Percentiles rank a stretch among this genome's conserved stretches.
Conservation (phyloP, 2,329 filamentous ascomycete genomes). For the Neofusicoccum cordaticola region DNA sequence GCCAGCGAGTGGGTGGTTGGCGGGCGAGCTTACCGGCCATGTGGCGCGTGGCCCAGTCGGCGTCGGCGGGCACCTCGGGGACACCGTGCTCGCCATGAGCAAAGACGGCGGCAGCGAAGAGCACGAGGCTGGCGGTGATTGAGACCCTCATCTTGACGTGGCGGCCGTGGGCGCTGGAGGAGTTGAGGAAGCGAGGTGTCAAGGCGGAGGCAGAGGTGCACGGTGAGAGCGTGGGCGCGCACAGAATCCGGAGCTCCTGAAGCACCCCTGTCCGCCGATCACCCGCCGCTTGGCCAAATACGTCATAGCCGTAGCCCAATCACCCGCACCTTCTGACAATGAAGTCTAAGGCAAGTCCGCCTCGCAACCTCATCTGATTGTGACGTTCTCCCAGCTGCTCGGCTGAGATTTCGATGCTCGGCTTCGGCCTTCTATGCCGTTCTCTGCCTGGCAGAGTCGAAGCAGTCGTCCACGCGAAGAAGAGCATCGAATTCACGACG, state of each 20-base stretch:
- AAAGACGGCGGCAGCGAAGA: slow-evolving; percentile 20
- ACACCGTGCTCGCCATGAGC: slow-evolving; percentile 39
- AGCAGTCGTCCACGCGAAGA: no score
- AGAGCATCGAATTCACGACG: no score
- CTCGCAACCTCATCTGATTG: no score
- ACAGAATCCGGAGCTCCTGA: slow-evolving; percentile 11
- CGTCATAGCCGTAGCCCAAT: background rate
- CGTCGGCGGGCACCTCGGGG: slow-evolving; percentile 42
- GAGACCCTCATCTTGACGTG: slow-evolving; percentile 12
- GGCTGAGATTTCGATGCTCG: no score
- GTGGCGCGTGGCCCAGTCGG: slow-evolving; percentile 50
- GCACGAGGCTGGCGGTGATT: slow-evolving; percentile 2
- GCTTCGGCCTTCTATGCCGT: no score
- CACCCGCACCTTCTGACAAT: no score
- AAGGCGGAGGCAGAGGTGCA: background rate
- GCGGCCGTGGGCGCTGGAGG: background rate
- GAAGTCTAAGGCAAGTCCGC: no score
- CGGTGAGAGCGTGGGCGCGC: slow-evolving; percentile 1
- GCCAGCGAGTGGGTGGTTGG: background rate
- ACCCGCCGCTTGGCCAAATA: slow-evolving; percentile 6
- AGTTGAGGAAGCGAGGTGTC: background rate
- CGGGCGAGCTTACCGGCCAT: slow-evolving; percentile 42
- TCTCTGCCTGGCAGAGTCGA: no score
- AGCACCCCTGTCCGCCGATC: slow-evolving; percentile 2
- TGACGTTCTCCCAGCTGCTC: no score